Base-by-base conservation (phyloP, 805 yeast genomes). In the Spathaspora passalidarum region DNA sequence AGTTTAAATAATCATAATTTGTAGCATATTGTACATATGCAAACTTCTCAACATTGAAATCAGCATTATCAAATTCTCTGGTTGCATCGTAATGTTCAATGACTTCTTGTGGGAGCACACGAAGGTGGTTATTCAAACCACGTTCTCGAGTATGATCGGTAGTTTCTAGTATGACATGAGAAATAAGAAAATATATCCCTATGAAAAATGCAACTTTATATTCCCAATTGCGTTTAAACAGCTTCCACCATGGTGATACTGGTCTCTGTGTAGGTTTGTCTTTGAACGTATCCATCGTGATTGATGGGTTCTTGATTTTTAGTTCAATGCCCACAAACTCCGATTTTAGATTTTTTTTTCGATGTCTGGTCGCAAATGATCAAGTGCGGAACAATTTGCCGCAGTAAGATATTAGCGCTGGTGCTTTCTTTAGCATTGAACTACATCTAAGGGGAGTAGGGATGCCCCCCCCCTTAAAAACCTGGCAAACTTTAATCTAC, bases 1-100 rank as follows among this genome's bases (percentile, higher is more conserved):
- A 70, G 49, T 82, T 76, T 44, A 82, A 59, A 51, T 82, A 79
- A 18, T 69, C 64, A 8, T 65, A 52, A 45, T 74, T 67, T 0
- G 88, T 80, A 3, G 84, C 86, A 59, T 82, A 82, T 43, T 79
- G 79, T 4, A 81, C 79, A 56, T 83, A 83, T 0, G 86, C 87
- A 35, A 60, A 66, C 45, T 66, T 63, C 16, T 50, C 46, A 6
- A 42, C 45, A 20, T 49, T 32, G 20, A 42, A 26, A n/a, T 47
- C 42, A 13, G 43, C 36, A 8, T 21, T 36, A 18, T 26, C 38
- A 32, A 47, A 44, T 5, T 13, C 16, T 22, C 32, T 9, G 3
- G 47, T 37, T 4, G 43, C 38, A 19, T 49, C 56, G 38, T 45
- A 57, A 36, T 47, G 38, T 22, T 55, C 48, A 9, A 60, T 52